Conservation (phyloP, 768 basidiomycete genomes). For the Termitomyces eurrhizus region DNA sequence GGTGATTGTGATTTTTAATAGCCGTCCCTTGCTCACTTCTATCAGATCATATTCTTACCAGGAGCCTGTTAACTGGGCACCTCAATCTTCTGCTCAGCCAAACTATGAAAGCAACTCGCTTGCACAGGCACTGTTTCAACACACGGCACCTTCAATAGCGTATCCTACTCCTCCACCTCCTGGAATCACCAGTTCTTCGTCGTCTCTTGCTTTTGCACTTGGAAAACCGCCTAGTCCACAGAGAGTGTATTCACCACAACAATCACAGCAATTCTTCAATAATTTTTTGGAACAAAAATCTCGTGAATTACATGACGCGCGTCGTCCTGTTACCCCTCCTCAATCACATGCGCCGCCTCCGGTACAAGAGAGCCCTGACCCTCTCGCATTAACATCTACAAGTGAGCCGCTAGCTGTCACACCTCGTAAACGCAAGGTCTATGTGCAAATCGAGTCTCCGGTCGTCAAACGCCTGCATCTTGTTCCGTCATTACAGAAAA, state of each 20-base stretch:
- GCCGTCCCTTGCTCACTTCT: constrained; percentile 14
- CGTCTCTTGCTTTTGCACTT: constrained; percentile 73
- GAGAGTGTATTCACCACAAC: constrained; percentile 44
- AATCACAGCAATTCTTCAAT: constrained; percentile 64
- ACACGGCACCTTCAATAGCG: constrained; percentile 51
- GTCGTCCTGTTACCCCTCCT: constrained; percentile 21
- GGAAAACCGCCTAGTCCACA: constrained; percentile 33
- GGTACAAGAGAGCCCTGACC: constrained; percentile 50
- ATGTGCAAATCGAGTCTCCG: constrained; percentile 57
- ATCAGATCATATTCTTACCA: constrained; percentile 39
- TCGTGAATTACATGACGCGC: constrained; percentile 32
- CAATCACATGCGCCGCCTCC: constrained; percentile 16
- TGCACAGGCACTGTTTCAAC: constrained; percentile 64
- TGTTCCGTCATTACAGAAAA: constrained; percentile 19
- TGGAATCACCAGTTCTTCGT: constrained; percentile 59
- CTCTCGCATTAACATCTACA: constrained; percentile 39
- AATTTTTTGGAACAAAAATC: constrained; percentile 58
- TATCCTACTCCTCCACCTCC: constrained; percentile 76
- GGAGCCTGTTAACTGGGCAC: constrained; percentile 38
- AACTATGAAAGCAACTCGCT: constrained; percentile 53
- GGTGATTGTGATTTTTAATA: constrained; percentile 8
- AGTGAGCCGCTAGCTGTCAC: constrained; percentile 33
- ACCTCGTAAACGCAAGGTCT: constrained; percentile 69
- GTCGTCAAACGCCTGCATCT: constrained; percentile 54
- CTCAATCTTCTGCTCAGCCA: constrained; percentile 38